Evolutionary conservation across 78 protist species (phyloP).

Genomic region (Blattamonas nauphoetae): DNA sequence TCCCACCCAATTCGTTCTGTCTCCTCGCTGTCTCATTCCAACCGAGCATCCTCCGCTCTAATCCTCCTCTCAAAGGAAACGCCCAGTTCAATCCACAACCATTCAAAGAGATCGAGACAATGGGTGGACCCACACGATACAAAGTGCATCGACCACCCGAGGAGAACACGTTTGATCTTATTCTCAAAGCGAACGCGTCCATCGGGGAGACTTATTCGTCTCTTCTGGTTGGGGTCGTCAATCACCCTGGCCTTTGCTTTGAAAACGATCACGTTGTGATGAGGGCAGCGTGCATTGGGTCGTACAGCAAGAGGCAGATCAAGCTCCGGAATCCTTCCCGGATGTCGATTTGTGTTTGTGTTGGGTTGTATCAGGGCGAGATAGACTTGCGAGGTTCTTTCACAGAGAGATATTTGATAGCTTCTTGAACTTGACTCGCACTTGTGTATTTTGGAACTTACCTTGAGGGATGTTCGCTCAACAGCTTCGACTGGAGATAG

Average conservation of each 20-base stretch:
- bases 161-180: not conserved
- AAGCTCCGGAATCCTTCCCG: not conserved
- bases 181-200: not conserved
- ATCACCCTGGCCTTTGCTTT: not conserved
- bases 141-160: not conserved
- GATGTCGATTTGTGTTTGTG: not conserved
- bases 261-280: not conserved
- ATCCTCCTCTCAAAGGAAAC: not conserved
- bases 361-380: too few relatives aligned
- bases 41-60: not conserved
- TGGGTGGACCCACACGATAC: too few relatives aligned
- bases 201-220: not conserved
- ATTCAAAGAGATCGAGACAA: too few relatives aligned
- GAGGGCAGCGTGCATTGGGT: not conserved
- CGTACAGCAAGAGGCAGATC: not conserved
- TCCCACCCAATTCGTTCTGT: not conserved
- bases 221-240: not conserved
- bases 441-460: too few relatives aligned
- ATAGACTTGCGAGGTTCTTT: too few relatives aligned
- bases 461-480: too few relatives aligned
- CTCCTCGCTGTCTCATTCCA: not conserved
- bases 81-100: too few relatives aligned
- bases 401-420: too few relatives aligned
- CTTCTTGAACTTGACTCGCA: too few relatives aligned
- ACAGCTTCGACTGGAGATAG: too few relatives aligned